A percentile compares a stretch with the other conserved stretches of the same genome.
Evolutionary conservation across 2,329 filamentous ascomycete genomes (phyloP).

Genomic region (Pestalotiopsis fici): DNA sequence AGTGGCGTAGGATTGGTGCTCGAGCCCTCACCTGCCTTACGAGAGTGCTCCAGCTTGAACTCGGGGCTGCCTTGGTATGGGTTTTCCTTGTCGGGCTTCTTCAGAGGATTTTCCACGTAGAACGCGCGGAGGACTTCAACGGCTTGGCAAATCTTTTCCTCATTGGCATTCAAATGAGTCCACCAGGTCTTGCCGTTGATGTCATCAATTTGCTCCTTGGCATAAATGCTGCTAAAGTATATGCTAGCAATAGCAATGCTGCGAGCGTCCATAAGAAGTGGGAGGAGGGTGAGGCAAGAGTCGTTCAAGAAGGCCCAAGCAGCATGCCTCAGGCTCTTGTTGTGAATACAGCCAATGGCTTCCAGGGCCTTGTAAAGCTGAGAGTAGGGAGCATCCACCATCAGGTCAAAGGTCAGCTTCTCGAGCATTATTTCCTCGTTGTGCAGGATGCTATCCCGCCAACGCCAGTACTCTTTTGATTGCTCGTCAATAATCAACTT

Average conservation of each 20-base stretch:
- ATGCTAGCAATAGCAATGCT: conserved; percentile 84
- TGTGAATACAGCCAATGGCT: conserved; percentile 72
- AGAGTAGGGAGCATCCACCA: conserved; percentile 85
- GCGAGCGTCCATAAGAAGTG: conserved; percentile 75
- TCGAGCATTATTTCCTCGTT: conserved; percentile 94
- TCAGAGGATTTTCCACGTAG: conserved; percentile 64
- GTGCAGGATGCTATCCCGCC: conserved; percentile 89
- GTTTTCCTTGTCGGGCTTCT: conserved; percentile 50
- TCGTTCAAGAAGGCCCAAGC: conserved; percentile 96
- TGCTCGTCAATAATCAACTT: conserved; percentile 92
- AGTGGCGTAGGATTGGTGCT: conserved; percentile 51
- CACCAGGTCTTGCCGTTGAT: conserved; percentile 82
- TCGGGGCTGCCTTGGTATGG: conserved; percentile 52
- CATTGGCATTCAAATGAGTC: conserved; percentile 72
- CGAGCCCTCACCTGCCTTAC: conserved; percentile 50
- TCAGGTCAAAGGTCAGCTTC: conserved; percentile 88
- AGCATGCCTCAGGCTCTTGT: conserved; percentile 80
- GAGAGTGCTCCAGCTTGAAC: conserved; percentile 58
- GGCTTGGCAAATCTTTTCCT: conserved; percentile 70
- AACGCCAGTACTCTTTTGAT: conserved; percentile 97
- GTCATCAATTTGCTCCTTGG: conserved; percentile 74
- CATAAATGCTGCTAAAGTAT: conserved; percentile 82
- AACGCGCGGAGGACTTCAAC: conserved; percentile 76
- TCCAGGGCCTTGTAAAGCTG: conserved; percentile 80
- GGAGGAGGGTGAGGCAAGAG: conserved; percentile 80